Evolutionary conservation across 352 stramenopile species (phyloP).

Genomic region (Phytophthora nicotianae): DNA sequence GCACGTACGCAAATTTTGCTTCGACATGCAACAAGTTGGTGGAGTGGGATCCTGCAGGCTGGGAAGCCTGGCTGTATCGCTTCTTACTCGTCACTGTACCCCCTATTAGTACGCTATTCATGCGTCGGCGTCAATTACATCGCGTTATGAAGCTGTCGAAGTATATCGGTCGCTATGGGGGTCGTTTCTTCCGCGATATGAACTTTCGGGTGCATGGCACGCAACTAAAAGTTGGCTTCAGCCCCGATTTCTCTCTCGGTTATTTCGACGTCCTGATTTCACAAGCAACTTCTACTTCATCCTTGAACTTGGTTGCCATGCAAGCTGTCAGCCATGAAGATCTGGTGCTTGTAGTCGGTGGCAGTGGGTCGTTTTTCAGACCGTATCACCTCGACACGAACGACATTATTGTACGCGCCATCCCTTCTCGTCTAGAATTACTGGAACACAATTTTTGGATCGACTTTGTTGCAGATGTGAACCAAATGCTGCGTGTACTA

Average conservation of each 20-base stretch:
- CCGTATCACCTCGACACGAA: slow-evolving; percentile 87
- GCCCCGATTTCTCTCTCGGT: slow-evolving; percentile 80
- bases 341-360: slow-evolving; percentile 65
- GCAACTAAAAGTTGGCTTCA: slow-evolving; percentile 85
- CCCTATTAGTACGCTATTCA: slow-evolving; percentile 62
- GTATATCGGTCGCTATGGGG: slow-evolving; percentile 68
- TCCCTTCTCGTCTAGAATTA: slow-evolving; percentile 68
- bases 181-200: slow-evolving; percentile 82
- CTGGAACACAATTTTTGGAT: slow-evolving; percentile 87
- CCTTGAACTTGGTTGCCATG: slow-evolving; percentile 34
- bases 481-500: slow-evolving; percentile 69
- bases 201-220: slow-evolving; percentile 80
- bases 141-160: slow-evolving; percentile 71
- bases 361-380: slow-evolving; percentile 81
- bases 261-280: slow-evolving; percentile 83
- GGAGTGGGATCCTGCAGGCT: slow-evolving; percentile 56
- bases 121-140: slow-evolving; percentile 67
- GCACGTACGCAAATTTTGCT: slow-evolving; percentile 74
- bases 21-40: slow-evolving; percentile 73
- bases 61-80: slow-evolving; percentile 73
- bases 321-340: slow-evolving; percentile 31
- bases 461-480: slow-evolving; percentile 77
- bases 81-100: slow-evolving; percentile 54
- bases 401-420: slow-evolving; percentile 76
- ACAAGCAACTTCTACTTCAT: slow-evolving; percentile 31